Base-by-base conservation (phyloP, 495 filamentous ascomycete species). In the Penicillium salamii region DNA sequence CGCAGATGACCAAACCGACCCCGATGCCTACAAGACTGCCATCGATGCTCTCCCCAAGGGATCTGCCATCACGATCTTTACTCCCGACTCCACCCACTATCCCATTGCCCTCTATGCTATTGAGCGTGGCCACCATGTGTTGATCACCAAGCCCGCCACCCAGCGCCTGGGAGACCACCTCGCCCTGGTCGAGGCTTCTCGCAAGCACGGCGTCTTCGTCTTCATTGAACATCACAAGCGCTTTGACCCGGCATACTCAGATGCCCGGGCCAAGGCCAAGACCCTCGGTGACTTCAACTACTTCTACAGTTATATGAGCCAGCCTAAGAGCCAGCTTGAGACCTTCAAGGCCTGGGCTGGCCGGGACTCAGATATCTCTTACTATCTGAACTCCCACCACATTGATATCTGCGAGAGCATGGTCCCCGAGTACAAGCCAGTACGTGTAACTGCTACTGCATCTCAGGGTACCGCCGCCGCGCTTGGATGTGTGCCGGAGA, bases 321-420 rank as follows among this genome's bases (percentile, higher is more conserved):
- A 97, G 76, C 91, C 91, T 18, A 96, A 97, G 65, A 84, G 69
- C 15, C 91, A 96, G 70, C 78, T 97, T 5, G 89, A 95, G 72
- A 96, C 91, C 0, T 97, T 97, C 84, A 93, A 90, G 68, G 88
- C 91, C 0, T 97, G 91, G 91, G 91, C 91, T 0, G 91, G 91
- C 39, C 80, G 82, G 43, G 90, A 96, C 58, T 89, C 84, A 28
- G 91, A 96, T 70, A 96, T 96, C 57, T 89, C 84, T 2, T 97
- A 97, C 70, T 97, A 96, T 62, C 79, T 97, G 9, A 97, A 97
- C 76, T 88, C 83, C 47, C 91, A 96, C 70, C 91, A 96, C 67
- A 76, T 97, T 37, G 91, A 97, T 67, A 83, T 97, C 54, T 87
- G 83, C 67, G 90, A 91, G 68, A 87, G 82, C 20, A 95, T 97